phyloP scores from a whole-genome alignment of 306 rosid species.

The Quercus engelmannii region DNA sequence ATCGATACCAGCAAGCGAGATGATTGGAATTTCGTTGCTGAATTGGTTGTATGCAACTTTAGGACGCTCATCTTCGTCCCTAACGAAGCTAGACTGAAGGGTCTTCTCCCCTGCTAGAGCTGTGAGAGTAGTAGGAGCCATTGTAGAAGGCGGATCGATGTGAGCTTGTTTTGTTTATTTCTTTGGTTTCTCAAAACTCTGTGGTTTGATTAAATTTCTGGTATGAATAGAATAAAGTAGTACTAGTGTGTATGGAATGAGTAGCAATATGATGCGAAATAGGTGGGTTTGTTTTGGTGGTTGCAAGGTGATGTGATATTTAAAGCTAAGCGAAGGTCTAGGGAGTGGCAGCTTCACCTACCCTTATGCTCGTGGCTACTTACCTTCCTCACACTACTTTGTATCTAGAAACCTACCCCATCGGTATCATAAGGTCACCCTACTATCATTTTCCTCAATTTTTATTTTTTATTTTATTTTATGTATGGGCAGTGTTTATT shows the following conservation, averaged over 20 bases:
- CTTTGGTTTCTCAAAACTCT: too few relatives aligned
- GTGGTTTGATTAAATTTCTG: too few relatives aligned
- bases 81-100: slow-evolving; percentile 50
- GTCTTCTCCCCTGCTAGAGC: slow-evolving; percentile 49
- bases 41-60: slow-evolving; percentile 70
- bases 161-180: too few relatives aligned
- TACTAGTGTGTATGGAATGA: too few relatives aligned
- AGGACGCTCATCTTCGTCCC: slow-evolving; percentile 89
- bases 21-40: slow-evolving; percentile 73
- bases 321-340: background rate
- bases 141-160: background rate
- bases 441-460: too few relatives aligned
- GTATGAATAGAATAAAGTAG: too few relatives aligned
- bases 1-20: slow-evolving; percentile 75
- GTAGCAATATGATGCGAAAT: background rate
- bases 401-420: background rate
- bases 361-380: background rate
- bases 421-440: too few relatives aligned
- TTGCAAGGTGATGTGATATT: background rate
- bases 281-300: background rate
- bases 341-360: slow-evolving; percentile 26
- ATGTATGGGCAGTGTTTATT: too few relatives aligned
- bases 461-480: too few relatives aligned
- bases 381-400: background rate
- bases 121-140: slow-evolving; percentile 55